Conservation (phyloP, 2,329 filamentous ascomycete species). For the Thermomyces lanuginosus region DNA sequence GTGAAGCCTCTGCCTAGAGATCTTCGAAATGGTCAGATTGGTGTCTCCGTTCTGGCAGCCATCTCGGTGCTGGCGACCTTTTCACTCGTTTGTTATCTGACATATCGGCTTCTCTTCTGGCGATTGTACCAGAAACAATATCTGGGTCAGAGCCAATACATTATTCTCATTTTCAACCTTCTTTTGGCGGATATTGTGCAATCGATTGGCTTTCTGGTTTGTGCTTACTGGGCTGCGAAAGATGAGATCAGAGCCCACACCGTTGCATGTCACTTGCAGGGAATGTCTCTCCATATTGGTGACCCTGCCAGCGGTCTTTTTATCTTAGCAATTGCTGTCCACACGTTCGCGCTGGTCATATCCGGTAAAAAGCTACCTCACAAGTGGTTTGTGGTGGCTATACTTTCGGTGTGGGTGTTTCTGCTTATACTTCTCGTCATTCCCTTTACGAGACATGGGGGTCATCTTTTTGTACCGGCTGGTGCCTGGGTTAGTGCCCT, state of each 20-base stretch:
- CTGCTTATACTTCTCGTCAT: slow-evolving; percentile 31
- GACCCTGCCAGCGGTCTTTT: slow-evolving; percentile 37
- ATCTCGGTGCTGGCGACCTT: slow-evolving; percentile 32
- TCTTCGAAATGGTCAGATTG: slow-evolving; percentile 27
- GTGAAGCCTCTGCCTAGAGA: slow-evolving; percentile 1
- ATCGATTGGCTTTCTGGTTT: slow-evolving; percentile 30
- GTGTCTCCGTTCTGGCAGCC: slow-evolving; percentile 31
- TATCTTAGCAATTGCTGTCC: slow-evolving; percentile 38
- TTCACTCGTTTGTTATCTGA: slow-evolving; percentile 32
- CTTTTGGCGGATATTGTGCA: slow-evolving; percentile 36
- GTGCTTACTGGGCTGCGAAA: slow-evolving; percentile 31
- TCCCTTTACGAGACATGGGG: slow-evolving; percentile 27
- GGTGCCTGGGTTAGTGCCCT: slow-evolving; percentile 33
- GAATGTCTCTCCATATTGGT: slow-evolving; percentile 36
- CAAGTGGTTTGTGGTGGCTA: slow-evolving; percentile 25
- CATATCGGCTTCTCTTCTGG: slow-evolving; percentile 36
- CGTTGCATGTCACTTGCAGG: slow-evolving; percentile 34
- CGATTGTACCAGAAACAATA: slow-evolving; percentile 31
- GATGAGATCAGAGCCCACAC: slow-evolving; percentile 30
- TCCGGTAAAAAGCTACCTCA: slow-evolving; percentile 32
- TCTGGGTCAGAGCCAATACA: slow-evolving; percentile 39
- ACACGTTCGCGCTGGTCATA: slow-evolving; percentile 35
- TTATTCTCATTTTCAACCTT: slow-evolving; percentile 36
- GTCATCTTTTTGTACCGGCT: slow-evolving; percentile 30
- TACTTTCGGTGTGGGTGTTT: slow-evolving; percentile 32